Conservation (phyloP, 1,139 yeast genomes). For the Kluyveromyces sp. region DNA sequence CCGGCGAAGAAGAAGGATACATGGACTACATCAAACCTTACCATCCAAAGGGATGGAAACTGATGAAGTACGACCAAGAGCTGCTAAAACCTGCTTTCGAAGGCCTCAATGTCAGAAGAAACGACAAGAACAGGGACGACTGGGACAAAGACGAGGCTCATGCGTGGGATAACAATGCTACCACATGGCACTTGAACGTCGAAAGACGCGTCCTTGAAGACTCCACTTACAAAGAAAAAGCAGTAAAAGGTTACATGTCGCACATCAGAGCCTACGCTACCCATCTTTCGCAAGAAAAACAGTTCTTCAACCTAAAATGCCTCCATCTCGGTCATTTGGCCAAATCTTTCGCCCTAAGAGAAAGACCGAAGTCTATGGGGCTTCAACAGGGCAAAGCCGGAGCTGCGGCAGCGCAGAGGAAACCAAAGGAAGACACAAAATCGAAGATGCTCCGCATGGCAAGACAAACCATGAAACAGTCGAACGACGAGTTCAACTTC, state of each 20-base stretch:
- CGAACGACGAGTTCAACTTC: conserved; percentile 67
- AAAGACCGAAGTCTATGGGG: conserved; percentile 70
- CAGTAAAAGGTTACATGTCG: conserved; percentile 74
- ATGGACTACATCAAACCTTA: conserved; percentile 47
- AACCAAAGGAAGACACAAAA: conserved; percentile 47
- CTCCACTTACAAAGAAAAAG: conserved; percentile 49
- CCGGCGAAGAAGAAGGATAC: conserved; percentile 84
- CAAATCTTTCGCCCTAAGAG: conserved; percentile 88
- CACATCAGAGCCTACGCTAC: conserved; percentile 97
- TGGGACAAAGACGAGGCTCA: conserved; percentile 31
- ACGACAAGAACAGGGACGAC: conserved; percentile 22
- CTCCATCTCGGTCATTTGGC: conserved; percentile 94
- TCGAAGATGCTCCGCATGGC: conserved; percentile 77
- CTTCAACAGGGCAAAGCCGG: conserved; percentile 36
- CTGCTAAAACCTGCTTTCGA: conserved; percentile 57
- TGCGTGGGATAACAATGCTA: conserved; percentile 88
- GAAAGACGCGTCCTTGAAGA: conserved; percentile 85
- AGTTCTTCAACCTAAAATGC: conserved; percentile 67
- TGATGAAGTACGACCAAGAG: conserved; percentile 45
- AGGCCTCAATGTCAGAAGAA: conserved; percentile 35
- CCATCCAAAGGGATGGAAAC: conserved; percentile 61
- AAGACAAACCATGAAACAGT: conserved; percentile 54
- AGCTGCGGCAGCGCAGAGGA: conserved; percentile 27
- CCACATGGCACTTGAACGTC: conserved; percentile 88
- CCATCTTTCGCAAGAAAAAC: conserved; percentile 74